phyloP scores from a whole-genome alignment of 805 yeast genomes.

The Schwanniomyces sp. region DNA sequence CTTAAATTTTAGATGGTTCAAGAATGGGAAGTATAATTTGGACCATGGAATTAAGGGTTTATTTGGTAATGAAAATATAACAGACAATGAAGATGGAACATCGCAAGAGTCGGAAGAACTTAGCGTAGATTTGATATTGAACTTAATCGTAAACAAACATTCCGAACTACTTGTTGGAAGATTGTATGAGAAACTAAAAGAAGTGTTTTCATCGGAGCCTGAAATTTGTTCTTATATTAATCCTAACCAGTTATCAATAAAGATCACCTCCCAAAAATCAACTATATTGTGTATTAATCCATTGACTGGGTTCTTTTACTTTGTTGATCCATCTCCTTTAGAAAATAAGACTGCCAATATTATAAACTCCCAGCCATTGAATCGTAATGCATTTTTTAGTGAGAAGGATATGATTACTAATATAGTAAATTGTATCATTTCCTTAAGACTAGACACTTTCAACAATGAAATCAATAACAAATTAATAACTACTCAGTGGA shows the following conservation, averaged over 20 bases:
- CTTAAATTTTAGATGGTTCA: conserved; percentile 61
- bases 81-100: conserved; percentile 22
- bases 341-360: conserved; percentile 29
- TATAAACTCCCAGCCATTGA: conserved; percentile 26
- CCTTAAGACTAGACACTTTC: conserved; percentile 49
- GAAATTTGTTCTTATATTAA: conserved; percentile 15
- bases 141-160: conserved; percentile 38
- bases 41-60: conserved; percentile 12
- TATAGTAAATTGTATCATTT: conserved; percentile 38
- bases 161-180: conserved; percentile 30
- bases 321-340: conserved; percentile 38
- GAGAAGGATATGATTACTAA: conserved; percentile 31
- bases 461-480: conserved; percentile 53
- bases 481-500: conserved; percentile 70
- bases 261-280: conserved; percentile 30
- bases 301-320: conserved; percentile 40
- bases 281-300: conserved; percentile 40
- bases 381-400: conserved; percentile 19
- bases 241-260: conserved; percentile 35
- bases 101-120: conserved; percentile 25
- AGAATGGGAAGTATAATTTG: conserved; percentile 47
- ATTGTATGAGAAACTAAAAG: conserved; percentile 15
- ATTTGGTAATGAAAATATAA: conserved; percentile 3
- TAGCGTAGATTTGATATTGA: conserved; percentile 35
- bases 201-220: conserved; percentile 8